A percentile compares a stretch with the other conserved stretches of the same genome.
Evolutionary conservation across 495 filamentous ascomycete species (phyloP).

Genomic region (Amniculicola lignicola): DNA sequence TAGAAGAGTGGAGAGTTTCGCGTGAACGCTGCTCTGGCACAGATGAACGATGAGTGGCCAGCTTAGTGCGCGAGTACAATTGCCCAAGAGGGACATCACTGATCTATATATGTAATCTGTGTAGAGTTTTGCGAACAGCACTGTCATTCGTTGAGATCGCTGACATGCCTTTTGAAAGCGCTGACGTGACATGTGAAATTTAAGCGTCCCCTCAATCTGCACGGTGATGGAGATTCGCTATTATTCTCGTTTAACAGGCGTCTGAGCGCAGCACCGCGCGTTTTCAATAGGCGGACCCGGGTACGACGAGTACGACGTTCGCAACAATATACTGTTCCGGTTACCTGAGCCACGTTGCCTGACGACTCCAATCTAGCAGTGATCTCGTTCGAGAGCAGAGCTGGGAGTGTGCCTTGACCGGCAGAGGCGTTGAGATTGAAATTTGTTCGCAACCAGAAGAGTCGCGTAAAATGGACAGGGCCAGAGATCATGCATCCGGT

Average conservation of each 20-base stretch:
- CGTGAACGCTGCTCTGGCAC: too few species aligned
- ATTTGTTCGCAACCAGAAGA: background rate
- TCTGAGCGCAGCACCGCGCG: conserved; percentile 1
- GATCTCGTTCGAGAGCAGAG: background rate
- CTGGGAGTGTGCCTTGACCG: background rate
- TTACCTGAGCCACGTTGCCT: conserved; percentile 25
- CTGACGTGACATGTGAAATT: conserved; percentile 23
- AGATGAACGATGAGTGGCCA: background rate
- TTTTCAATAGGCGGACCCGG: conserved; percentile 1
- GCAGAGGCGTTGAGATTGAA: background rate
- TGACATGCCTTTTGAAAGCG: conserved; percentile 13
- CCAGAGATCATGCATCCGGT: too few species aligned
- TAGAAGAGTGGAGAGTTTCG: too few species aligned
- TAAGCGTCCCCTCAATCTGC: conserved; percentile 8
- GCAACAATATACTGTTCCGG: conserved; percentile 21
- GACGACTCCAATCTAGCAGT: conserved; percentile 11
- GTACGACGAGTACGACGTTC: conserved; percentile 17
- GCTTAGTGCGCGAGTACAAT: background rate
- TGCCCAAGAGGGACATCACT: conserved; percentile 2
- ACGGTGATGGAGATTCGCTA: background rate
- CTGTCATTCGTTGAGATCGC: background rate
- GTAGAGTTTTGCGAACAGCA: background rate
- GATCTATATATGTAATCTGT: background rate
- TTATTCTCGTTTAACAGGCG: background rate
- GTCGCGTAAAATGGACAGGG: background rate